Evolutionary conservation across 768 basidiomycete genomes (phyloP).

Genomic region (Hydnomerulius pinastri): DNA sequence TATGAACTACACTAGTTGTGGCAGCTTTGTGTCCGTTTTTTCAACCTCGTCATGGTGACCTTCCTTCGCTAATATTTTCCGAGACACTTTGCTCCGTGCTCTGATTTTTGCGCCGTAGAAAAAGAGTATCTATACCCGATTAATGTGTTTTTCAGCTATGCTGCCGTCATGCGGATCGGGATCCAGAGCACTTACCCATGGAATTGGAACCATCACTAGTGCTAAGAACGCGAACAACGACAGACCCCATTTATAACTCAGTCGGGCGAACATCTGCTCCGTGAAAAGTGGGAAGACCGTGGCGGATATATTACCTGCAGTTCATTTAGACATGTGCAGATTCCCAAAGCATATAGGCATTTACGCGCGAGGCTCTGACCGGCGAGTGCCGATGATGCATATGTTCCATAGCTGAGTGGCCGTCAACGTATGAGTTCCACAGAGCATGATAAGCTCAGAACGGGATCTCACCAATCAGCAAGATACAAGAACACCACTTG

Average conservation of each 20-base stretch:
- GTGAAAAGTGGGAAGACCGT: constrained; percentile 61
- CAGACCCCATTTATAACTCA: constrained; percentile 57
- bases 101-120: constrained; percentile 23
- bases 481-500: constrained; percentile 54
- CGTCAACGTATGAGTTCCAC: background rate
- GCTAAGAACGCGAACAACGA: constrained; percentile 52
- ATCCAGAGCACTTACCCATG: constrained; percentile 40
- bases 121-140: constrained; percentile 16
- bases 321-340: too few species aligned
- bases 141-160: background rate
- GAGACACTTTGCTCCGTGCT: constrained; percentile 18
- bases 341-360: constrained; percentile 11
- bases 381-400: constrained; percentile 63
- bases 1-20: too few species aligned
- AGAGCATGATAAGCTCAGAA: background rate
- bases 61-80: constrained; percentile 6
- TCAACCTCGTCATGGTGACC: background rate
- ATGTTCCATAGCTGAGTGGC: constrained; percentile 46
- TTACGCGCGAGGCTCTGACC: constrained; percentile 56
- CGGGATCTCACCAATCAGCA: constrained; percentile 48
- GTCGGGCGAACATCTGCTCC: constrained; percentile 50
- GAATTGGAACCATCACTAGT: constrained; percentile 52
- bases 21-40: background rate
- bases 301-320: constrained; percentile 44
- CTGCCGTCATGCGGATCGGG: background rate